Conservation (phyloP, 495 filamentous ascomycete genomes). For the Aspergillus sclerotiicarbonarius region DNA sequence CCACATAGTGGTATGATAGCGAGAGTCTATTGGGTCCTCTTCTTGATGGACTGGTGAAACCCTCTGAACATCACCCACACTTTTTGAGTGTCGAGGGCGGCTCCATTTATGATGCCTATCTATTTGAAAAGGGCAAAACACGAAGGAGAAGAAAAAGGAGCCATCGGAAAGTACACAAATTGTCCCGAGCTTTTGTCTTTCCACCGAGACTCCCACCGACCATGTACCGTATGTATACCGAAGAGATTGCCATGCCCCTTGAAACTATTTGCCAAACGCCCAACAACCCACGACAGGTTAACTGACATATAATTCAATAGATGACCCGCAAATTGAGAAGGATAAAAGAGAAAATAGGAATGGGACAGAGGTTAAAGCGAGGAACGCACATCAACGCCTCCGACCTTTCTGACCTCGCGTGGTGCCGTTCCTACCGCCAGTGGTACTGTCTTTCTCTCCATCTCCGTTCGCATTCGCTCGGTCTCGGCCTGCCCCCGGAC, state of each 20-base stretch:
- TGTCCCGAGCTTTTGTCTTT: background rate
- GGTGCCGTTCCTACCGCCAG: conserved; percentile 27
- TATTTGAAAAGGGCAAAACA: background rate
- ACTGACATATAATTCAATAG: conserved; percentile 7
- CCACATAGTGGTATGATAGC: too few relatives aligned
- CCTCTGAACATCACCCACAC: background rate
- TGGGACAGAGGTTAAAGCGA: too few relatives aligned
- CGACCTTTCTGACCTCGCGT: conserved; percentile 22
- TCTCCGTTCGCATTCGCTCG: conserved; percentile 34
- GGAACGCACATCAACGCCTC: conserved; percentile 15
- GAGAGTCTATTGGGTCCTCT: too few relatives aligned
- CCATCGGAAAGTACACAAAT: too few relatives aligned
- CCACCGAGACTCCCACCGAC: conserved; percentile 3
- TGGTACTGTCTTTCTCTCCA: conserved; percentile 37
- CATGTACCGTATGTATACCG: conserved; percentile 5
- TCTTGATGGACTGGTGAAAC: too few relatives aligned
- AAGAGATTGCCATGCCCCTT: background rate
- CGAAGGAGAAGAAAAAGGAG: background rate
- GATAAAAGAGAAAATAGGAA: conserved; percentile 2
- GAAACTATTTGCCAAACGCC: conserved; percentile 8
- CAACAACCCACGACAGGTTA: background rate
- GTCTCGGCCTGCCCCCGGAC: conserved; percentile 56
- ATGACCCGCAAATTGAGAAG: conserved; percentile 6
- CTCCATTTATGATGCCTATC: background rate
- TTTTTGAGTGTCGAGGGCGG: background rate